Base-by-base conservation (phyloP, 208 protist genomes). In the Tritrichomonas musculus region DNA sequence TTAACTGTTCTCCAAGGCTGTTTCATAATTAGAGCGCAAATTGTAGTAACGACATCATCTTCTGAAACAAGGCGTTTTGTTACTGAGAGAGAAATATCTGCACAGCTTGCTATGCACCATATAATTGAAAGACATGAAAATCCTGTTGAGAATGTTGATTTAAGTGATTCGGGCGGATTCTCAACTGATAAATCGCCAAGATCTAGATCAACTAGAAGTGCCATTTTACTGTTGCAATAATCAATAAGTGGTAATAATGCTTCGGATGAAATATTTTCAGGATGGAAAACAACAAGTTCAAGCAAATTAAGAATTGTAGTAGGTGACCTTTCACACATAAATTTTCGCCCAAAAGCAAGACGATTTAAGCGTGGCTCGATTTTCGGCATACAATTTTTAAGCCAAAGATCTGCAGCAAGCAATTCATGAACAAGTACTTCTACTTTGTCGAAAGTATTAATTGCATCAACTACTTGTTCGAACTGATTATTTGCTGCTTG, bases 241-340 rank as follows among this genome's bases (percentile, higher is more conserved):
- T 88, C 77, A 17, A 88, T 88, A 57, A 88, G 41, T 39, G 77
- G 77, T 13, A 88, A 27, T 33, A 88, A 57, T 17, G n/a, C 77
- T 88, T 88, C 77, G 25, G 47, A 36, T 57, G 47, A 55, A 17
- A 88, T 25, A 55, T 49, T 30, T 36, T 88, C 77, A 33, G 77
- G 77, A n/a, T 88, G 44, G 47, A 57, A 88, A 88, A 88, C 77
- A 57, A 88, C 77, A 39, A 88, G 47, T 53, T 49, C 77, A 8
- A 88, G 27, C 1, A 88, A 47, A 57, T 44, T 88, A 13, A 88
- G 20, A 57, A 88, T 44, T 33, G 77, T 57, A 39, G 1, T 88
- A 9, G 47, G 47, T 39, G 47, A 60, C 44, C 77, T 88, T 88
- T 88, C 77, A 11, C 20, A 8, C 44, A 88, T 36, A 57, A 60